phyloP scores from a whole-genome alignment of 1,139 yeast species.

The Kazachstania sp. region DNA sequence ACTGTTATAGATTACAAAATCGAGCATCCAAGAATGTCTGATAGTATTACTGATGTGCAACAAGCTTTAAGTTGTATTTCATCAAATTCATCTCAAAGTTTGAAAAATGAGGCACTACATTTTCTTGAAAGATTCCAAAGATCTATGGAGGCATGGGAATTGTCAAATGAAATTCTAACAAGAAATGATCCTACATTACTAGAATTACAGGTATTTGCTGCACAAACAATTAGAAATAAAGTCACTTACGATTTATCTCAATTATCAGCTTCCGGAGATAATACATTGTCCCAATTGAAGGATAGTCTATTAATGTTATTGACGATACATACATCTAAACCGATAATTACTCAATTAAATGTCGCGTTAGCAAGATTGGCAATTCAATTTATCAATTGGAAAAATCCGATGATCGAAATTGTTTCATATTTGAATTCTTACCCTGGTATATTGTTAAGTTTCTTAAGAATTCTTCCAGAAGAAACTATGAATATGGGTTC shows the following conservation, averaged over 20 bases:
- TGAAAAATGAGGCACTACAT: constrained; percentile 29
- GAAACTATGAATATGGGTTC: constrained; percentile 74
- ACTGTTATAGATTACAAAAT: too few species aligned
- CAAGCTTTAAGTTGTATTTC: constrained; percentile 26
- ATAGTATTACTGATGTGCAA: constrained; percentile 16
- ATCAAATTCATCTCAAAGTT: constrained; percentile 21
- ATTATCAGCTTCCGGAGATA: constrained; percentile 38
- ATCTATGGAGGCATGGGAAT: constrained; percentile 61
- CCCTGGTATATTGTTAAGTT: constrained; percentile 53
- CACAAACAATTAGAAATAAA: constrained; percentile 84
- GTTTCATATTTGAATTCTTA: constrained; percentile 33
- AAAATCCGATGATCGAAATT: constrained; percentile 60
- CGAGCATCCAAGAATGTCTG: constrained; percentile 12
- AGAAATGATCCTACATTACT: constrained; percentile 25
- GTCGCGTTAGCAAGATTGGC: constrained; percentile 76
- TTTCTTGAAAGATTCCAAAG: constrained; percentile 78
- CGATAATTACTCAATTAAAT: constrained; percentile 71
- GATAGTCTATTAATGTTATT: constrained; percentile 21
- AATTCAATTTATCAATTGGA: constrained; percentile 70
- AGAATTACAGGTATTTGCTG: constrained; percentile 69
- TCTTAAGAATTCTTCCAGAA: constrained; percentile 82
- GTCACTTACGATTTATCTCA: constrained; percentile 78
- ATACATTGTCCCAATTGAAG: constrained; percentile 51
- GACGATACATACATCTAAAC: constrained; percentile 37
- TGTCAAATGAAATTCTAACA: constrained; percentile 32